A percentile compares a stretch with the other conserved stretches of the same genome.
These are phyloP conservation scores for Penicillium corylophilum DNA, from an alignment of 2,329 filamentous ascomycete genomes.

Conservation along the genomic window DNA sequence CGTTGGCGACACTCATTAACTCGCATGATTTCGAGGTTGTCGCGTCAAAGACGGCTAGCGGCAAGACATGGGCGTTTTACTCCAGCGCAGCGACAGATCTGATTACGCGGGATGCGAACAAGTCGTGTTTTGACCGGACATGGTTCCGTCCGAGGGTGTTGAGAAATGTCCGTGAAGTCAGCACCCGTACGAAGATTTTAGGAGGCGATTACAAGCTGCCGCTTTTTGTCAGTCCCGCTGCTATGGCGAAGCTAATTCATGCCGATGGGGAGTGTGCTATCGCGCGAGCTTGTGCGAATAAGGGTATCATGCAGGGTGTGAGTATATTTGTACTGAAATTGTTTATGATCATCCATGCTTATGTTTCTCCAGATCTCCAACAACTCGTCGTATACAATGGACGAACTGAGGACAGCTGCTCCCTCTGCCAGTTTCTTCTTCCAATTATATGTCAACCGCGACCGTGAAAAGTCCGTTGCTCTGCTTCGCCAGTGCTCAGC, in stretches of 20 bases:
- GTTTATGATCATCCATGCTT: background rate
- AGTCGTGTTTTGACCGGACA: slow-evolving; percentile 55
- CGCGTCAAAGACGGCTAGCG: slow-evolving; percentile 55
- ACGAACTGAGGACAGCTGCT: slow-evolving; percentile 52
- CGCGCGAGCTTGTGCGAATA: slow-evolving; percentile 51
- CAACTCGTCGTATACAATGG: slow-evolving; percentile 58
- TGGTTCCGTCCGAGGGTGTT: slow-evolving; percentile 60
- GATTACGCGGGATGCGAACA: slow-evolving; percentile 58
- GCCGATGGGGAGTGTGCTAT: slow-evolving; percentile 63
- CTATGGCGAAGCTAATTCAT: slow-evolving; percentile 64
- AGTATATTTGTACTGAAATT: slow-evolving; percentile 6
- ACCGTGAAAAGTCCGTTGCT: slow-evolving; percentile 50
- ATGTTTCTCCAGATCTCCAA: slow-evolving; percentile 52
- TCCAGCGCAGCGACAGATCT: slow-evolving; percentile 65
- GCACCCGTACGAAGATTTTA: slow-evolving; percentile 55
- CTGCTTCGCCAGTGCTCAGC: slow-evolving; percentile 46
- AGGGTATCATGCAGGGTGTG: slow-evolving; percentile 58
- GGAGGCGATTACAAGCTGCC: slow-evolving; percentile 55
- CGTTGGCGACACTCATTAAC: slow-evolving; percentile 57
- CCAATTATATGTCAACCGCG: slow-evolving; percentile 56
- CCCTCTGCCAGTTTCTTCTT: slow-evolving; percentile 50
- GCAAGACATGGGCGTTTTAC: slow-evolving; percentile 70
- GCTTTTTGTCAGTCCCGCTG: slow-evolving; percentile 64
- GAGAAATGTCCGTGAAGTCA: slow-evolving; percentile 55
- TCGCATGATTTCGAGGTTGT: slow-evolving; percentile 61